Conservation (phyloP, 441 rosid genomes). For the Corymbia calophylla region DNA sequence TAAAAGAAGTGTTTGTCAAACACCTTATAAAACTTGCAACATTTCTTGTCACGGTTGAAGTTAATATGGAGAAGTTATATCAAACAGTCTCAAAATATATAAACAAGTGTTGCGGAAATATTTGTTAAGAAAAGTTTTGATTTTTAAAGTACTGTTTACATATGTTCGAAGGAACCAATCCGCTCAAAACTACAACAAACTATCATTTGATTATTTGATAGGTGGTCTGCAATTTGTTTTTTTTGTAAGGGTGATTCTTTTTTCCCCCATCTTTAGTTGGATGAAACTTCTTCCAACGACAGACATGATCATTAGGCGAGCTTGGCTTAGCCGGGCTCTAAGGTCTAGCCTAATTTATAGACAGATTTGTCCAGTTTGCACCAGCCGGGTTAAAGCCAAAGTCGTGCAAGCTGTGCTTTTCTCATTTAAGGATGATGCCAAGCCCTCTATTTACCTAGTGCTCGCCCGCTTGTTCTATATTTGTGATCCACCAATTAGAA, state of each 20-base stretch:
- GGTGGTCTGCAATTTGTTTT: background rate
- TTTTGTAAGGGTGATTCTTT: background rate
- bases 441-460: too few relatives aligned
- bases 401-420: background rate
- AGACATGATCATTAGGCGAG: background rate
- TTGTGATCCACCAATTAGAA: too few relatives aligned
- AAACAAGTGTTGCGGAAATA: background rate
- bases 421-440: background rate
- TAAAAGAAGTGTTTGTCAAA: background rate
- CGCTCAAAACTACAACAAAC: background rate
- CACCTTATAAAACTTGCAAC: background rate
- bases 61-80: background rate
- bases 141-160: background rate
- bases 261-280: background rate
- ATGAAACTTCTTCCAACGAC: background rate
- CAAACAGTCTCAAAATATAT: background rate
- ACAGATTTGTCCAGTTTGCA: too few relatives aligned
- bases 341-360: background rate
- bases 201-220: background rate
- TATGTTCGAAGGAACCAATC: background rate
- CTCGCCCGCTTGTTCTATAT: too few relatives aligned
- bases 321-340: background rate
- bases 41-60: fast-evolving
- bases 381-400: background rate
- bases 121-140: background rate